Conservation (phyloP, 148 eudicot genomes). For the Rhododendron simsii region DNA sequence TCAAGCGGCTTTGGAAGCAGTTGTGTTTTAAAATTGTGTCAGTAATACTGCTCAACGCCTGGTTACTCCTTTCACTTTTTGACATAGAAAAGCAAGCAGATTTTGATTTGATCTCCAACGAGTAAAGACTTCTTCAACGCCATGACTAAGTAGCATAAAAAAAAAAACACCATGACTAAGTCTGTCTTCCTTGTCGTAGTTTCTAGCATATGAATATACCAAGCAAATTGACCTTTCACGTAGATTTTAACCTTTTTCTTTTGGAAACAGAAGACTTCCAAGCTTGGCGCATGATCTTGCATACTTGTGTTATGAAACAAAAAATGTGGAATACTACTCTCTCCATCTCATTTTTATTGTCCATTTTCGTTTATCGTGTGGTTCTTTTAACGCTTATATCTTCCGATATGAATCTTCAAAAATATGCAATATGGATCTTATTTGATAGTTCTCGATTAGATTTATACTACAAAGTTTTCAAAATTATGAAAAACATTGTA, state of each 20-base stretch:
- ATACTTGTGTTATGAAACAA: too few relatives aligned
- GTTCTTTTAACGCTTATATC: too few relatives aligned
- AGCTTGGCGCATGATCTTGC: not conserved
- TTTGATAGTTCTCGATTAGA: too few relatives aligned
- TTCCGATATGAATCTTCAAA: too few relatives aligned
- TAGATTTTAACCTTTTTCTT: not conserved
- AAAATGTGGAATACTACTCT: too few relatives aligned
- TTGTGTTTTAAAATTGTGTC: not conserved
- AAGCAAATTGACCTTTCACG: not conserved
- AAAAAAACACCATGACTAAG: not conserved
- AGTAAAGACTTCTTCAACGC: not conserved
- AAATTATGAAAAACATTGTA: too few relatives aligned
- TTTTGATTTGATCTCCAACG: not conserved
- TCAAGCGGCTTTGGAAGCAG: accelerated
- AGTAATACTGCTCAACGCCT: not conserved
- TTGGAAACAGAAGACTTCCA: not conserved
- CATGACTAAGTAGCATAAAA: not conserved
- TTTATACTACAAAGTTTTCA: too few relatives aligned
- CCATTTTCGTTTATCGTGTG: too few relatives aligned
- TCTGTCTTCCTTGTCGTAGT: not conserved
- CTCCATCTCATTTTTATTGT: too few relatives aligned
- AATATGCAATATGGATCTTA: too few relatives aligned
- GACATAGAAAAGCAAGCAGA: not conserved
- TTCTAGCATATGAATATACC: not conserved
- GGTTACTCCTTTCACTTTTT: not conserved